Evolutionary conservation across 345 rosid species (phyloP).

Genomic region (Limnanthes douglasii): DNA sequence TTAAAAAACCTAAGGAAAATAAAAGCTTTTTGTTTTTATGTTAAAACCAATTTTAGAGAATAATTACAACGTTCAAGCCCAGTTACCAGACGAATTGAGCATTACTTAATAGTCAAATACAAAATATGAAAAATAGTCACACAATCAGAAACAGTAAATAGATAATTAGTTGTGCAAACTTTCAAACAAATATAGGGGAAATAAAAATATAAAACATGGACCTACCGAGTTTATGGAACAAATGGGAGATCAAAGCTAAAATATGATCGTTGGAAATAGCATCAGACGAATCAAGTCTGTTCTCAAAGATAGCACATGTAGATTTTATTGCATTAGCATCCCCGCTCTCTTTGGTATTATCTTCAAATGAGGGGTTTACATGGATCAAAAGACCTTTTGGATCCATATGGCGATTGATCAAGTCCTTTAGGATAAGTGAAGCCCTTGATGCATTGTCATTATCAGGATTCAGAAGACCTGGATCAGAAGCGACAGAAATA

Average conservation of each 20-base stretch:
- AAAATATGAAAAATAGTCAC: no score
- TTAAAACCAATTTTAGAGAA: no score
- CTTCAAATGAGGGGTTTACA: constrained; percentile 19
- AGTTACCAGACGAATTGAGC: no score
- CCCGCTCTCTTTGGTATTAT: constrained; percentile 17
- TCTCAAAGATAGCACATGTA: constrained; percentile 44
- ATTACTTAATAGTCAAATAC: no score
- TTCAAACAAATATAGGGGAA: no score
- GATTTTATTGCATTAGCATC: constrained; percentile 29
- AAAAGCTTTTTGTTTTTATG: no score
- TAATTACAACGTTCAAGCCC: no score
- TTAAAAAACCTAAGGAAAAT: no score
- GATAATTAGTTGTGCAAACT: no score
- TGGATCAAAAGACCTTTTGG: constrained; percentile 12
- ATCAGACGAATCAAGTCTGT: constrained; percentile 19
- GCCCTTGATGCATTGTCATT: constrained; percentile 41
- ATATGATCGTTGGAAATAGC: constrained; percentile 45
- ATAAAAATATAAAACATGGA: constrained; percentile 5
- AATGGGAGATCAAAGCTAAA: constrained; percentile 31
- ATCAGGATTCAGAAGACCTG: constrained; percentile 55
- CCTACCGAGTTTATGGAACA: constrained; percentile 69
- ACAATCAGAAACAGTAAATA: no score
- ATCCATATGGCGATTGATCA: constrained; percentile 37
- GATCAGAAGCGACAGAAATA: constrained; percentile 4
- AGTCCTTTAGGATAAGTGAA: constrained; percentile 37